Evolutionary conservation across 2,329 filamentous ascomycete genomes (phyloP).

Genomic region (Trichoderma afroharzianum): DNA sequence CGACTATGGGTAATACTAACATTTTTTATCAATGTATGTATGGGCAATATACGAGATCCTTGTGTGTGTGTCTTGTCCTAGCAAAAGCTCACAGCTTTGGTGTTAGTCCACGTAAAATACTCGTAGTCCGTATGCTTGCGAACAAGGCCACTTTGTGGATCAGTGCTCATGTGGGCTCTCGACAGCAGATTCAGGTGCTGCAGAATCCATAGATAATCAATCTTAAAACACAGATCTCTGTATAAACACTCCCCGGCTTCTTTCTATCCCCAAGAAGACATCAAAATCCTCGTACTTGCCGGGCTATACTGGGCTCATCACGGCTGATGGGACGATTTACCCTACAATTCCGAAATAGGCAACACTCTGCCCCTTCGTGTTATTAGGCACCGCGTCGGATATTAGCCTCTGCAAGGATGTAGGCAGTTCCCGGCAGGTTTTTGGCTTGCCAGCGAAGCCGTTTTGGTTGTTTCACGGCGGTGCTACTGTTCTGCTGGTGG

Average conservation of each 20-base stretch:
- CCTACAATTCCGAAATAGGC: background rate
- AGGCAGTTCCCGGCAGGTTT: background rate
- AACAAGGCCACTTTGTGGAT: background rate
- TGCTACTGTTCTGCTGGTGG: background rate
- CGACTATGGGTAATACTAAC: background rate
- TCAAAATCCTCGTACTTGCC: background rate
- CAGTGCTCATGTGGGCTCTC: background rate
- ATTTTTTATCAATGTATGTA: background rate
- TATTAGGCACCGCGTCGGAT: conserved; percentile 4
- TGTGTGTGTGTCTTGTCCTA: background rate
- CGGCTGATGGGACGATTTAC: background rate
- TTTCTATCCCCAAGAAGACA: background rate
- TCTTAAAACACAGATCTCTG: background rate
- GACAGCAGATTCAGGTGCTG: background rate
- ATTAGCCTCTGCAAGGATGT: conserved; percentile 3
- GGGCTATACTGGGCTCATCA: background rate
- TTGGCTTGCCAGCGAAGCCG: background rate
- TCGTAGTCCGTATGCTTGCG: background rate
- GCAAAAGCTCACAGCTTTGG: background rate
- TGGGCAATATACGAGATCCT: background rate
- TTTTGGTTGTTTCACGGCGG: conserved; percentile 8
- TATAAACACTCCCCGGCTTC: background rate
- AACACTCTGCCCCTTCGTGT: background rate
- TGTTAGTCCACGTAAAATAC: background rate
- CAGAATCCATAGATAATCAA: background rate